Percentiles rank a stretch among this genome's conserved stretches.
Conservation (phyloP, 306 rosid genomes). For the Sicyos edulis region DNA sequence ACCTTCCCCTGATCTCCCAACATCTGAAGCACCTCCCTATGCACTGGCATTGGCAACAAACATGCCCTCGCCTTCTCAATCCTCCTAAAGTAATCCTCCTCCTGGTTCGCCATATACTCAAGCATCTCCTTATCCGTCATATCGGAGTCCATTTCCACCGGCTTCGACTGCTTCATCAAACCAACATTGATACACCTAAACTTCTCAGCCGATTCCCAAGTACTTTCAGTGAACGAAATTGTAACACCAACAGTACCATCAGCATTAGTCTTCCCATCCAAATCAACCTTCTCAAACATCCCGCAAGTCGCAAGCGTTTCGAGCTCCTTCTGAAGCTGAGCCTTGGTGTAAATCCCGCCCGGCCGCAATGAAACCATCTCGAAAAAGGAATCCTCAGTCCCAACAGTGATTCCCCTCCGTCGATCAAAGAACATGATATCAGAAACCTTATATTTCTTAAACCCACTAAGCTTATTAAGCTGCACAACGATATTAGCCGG, state of each 20-base stretch:
- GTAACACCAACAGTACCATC: conserved; percentile 66
- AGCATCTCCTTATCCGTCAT: conserved; percentile 92
- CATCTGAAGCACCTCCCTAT: conserved; percentile 60
- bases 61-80: conserved; percentile 72
- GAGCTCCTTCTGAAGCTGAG: conserved; percentile 85
- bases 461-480: conserved; percentile 74
- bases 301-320: conserved; percentile 77
- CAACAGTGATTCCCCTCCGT: conserved; percentile 38
- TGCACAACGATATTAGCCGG: conserved; percentile 80
- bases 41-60: conserved; percentile 54
- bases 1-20: conserved; percentile 62
- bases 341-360: conserved; percentile 67
- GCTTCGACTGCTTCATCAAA: conserved; percentile 69
- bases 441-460: conserved; percentile 74
- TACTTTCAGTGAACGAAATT: conserved; percentile 69
- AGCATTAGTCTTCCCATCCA: conserved; percentile 83
- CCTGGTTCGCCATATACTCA: conserved; percentile 62
- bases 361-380: conserved; percentile 87
- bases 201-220: conserved; percentile 78
- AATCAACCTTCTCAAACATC: conserved; percentile 92
- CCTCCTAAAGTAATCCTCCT: conserved; percentile 82
- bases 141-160: conserved; percentile 75
- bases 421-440: conserved; percentile 78
- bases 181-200: conserved; percentile 93
- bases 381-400: conserved; percentile 75